phyloP scores from a whole-genome alignment of 2,329 filamentous ascomycete species.

The Diplodia corticola region DNA sequence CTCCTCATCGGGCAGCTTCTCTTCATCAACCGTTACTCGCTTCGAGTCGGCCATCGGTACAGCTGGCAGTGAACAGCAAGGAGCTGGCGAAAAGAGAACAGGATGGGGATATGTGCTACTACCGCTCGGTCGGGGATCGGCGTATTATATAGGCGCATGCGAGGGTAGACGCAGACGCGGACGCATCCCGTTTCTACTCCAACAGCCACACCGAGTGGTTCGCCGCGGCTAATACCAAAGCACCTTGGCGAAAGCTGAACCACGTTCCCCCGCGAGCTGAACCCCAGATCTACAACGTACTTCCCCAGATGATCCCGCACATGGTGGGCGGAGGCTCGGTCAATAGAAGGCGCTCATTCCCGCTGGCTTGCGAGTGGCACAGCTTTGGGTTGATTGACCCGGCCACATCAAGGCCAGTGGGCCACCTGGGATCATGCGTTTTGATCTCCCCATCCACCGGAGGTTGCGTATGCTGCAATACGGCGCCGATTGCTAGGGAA shows the following conservation, averaged over 20 bases:
- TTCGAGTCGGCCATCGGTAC: not conserved
- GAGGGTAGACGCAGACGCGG: not conserved
- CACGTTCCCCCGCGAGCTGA: not conserved
- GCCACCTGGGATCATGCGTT: too few relatives aligned
- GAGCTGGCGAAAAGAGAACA: not conserved
- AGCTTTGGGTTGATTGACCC: not conserved
- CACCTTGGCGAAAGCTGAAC: not conserved
- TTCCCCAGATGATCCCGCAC: conserved; percentile 18
- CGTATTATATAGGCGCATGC: not conserved
- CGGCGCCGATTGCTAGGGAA: not conserved
- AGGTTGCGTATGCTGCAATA: not conserved
- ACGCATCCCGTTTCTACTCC: not conserved
- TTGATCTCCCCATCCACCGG: not conserved
- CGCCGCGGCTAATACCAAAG: not conserved
- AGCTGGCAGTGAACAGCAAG: not conserved
- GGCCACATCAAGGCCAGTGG: not conserved
- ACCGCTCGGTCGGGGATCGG: not conserved
- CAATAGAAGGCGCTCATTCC: conserved; percentile 1
- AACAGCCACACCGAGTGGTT: not conserved
- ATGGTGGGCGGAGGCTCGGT: not conserved
- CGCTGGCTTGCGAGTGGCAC: not conserved
- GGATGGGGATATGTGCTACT: not conserved
- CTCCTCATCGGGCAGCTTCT: conserved; percentile 1
- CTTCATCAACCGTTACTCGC: not conserved
- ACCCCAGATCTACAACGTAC: conserved; percentile 1